Evolutionary conservation across 495 filamentous ascomycete species (phyloP).

Genomic region (Xylaria longipes): DNA sequence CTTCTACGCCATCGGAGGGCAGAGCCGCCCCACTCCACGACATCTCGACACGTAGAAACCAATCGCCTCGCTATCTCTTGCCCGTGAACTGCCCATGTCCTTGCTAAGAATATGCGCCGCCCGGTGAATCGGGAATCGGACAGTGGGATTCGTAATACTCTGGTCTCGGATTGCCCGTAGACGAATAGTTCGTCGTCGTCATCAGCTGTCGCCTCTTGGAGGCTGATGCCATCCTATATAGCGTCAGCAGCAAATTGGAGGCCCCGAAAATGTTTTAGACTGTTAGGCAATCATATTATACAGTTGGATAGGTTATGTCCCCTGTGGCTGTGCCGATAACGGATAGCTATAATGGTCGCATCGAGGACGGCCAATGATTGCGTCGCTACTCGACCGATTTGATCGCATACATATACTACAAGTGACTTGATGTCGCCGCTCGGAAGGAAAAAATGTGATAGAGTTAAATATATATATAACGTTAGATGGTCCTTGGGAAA

Average conservation of each 20-base stretch:
- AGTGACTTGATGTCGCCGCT: not conserved
- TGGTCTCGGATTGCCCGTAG: not conserved
- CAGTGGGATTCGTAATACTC: not conserved
- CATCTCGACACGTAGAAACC: not conserved
- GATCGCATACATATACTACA: not conserved
- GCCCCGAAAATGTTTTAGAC: not conserved
- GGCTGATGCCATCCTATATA: not conserved
- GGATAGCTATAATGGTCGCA: not conserved
- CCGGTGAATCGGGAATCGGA: not conserved
- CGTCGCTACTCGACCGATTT: not conserved
- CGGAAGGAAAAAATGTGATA: not conserved
- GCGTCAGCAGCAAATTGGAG: not conserved
- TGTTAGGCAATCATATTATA: not conserved
- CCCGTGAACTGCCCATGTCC: not conserved
- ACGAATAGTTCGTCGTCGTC: not conserved
- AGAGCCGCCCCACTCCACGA: not conserved
- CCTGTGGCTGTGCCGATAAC: constrained; percentile 13
- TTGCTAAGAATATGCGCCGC: not conserved
- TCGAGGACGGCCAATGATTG: not conserved
- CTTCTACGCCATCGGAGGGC: not conserved
- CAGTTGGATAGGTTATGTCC: not conserved
- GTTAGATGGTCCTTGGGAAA: not conserved
- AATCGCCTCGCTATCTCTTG: not conserved
- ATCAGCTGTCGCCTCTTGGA: not conserved
- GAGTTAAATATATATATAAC: constrained; percentile 15